Base-by-base conservation (phyloP, 345 rosid genomes). In the Pelargonium nanum region DNA sequence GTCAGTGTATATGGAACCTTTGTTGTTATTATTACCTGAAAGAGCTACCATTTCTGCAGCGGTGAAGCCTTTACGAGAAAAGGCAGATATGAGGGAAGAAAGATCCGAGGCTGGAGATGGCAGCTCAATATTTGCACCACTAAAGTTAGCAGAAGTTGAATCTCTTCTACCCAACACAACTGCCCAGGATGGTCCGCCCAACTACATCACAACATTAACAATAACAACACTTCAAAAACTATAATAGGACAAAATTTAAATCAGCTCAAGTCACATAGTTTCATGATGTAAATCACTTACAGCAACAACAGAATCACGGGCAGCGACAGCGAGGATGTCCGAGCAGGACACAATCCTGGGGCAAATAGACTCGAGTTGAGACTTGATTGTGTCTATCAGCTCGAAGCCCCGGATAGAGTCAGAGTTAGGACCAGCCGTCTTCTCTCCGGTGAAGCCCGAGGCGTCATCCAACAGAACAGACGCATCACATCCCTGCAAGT, bases 151-250 rank as follows among this genome's bases (percentile, higher is more conserved):
- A 12, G 73, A 73, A 2, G 61, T 67, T 1, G 80, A 77, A 32
- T 80, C 81, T 59, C 79, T 76, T 69, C 84, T 78, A 12, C 84
- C 89, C 50, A 73, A 5, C n/a, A 28, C 32, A 6, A 81, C 84
- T 16, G 67, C 26, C 85, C 82, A 76, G 6, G 65, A 63, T 7
- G 80, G 81, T 44, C 83, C 85, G 1, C 85, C 85, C 48, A 77
- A 25, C 85, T 78, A 65, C 22, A 2, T 44, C 19, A 24, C 53
- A 22, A 4, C 20, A 60, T 34, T 19, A 2, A 26, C 30, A 16
- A n/a, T 13, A 30, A 59, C 15, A 59, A 26, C 0, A 12, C 10
- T 19, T 28, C 17, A 1, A 7, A 59, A 40, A 34, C 4, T 19
- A 8, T n/a, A 13, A 44, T 26, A 4, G 25, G 15, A 26, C 22